These are phyloP conservation scores for Neohortaea acidophila DNA, from an alignment of 495 filamentous ascomycete species.

Conservation along the genomic window DNA sequence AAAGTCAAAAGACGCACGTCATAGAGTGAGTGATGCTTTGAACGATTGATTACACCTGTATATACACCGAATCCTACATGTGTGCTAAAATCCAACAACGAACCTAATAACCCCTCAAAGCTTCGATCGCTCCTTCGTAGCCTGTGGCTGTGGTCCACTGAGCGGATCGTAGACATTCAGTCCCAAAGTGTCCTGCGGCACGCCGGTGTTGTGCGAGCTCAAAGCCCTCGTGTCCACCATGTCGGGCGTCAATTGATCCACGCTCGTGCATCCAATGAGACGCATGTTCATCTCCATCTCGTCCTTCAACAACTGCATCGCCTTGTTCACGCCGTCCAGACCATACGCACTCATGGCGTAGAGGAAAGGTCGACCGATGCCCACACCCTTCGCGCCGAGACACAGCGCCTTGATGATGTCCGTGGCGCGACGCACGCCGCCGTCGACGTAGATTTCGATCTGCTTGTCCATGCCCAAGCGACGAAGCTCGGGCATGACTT, in stretches of 20 bases:
- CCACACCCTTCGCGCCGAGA: constrained; percentile 80
- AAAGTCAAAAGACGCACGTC: too few species aligned
- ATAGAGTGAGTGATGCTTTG: too few species aligned
- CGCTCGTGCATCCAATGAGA: constrained; percentile 58
- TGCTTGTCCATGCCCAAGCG: constrained; percentile 65
- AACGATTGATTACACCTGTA: too few species aligned
- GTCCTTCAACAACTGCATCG: constrained; percentile 90
- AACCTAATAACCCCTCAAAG: constrained; percentile 4
- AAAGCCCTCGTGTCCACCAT: constrained; percentile 64
- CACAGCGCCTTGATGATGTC: constrained; percentile 96
- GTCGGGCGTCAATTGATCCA: constrained; percentile 64
- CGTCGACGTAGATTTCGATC: constrained; percentile 86
- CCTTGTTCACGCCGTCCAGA: constrained; percentile 67
- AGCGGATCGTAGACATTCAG: constrained; percentile 51
- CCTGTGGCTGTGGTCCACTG: constrained; percentile 30
- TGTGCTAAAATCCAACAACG: too few species aligned
- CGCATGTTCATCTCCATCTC: constrained; percentile 99
- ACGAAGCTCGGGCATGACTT: constrained; percentile 88
- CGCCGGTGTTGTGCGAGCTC: constrained; percentile 48
- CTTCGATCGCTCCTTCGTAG: too few species aligned
- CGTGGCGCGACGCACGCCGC: constrained; percentile 75
- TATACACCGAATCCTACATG: too few species aligned
- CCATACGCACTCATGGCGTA: constrained; percentile 95
- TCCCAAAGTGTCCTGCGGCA: constrained; percentile 56
- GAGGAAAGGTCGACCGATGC: constrained; percentile 87